Base-by-base conservation (phyloP, 1,284 basidiomycete genomes). In the Papiliotrema laurentii region DNA sequence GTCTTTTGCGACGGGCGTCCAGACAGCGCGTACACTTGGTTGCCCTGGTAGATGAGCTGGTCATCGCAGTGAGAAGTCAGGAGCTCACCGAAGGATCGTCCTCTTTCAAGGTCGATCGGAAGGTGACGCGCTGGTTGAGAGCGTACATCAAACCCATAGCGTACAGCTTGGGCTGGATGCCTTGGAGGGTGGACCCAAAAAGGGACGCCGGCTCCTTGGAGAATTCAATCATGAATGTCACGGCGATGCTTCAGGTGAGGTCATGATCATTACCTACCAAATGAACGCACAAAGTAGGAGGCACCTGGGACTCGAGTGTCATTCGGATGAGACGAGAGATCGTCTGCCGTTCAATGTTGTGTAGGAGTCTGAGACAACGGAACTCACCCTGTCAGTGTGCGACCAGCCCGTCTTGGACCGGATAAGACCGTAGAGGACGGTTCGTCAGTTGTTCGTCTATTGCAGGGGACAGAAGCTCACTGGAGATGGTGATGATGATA, bases 81-180 rank as follows among this genome's bases (percentile, higher is more conserved):
- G n/a, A 2, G 41, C 51, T 45, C 40, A 56, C 48, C 3, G 31
- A 26, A 21, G n/a, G 27, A 7, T 14, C 27, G 16, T 51, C 46
- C 28, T 34, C 27, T n/a, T 49, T 39, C 2, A 16, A 45, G 18
- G 28, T 19, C 19, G 3, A 24, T 13, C 42, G 42, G 31, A 59
- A 53, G 25, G 24, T 25, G 46, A 56, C 31, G n/a, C 63, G 51
- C 28, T 52, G 42, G 47, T 62, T 64, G 31, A 64, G 51, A 13
- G 60, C 50, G 51, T 61, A 62, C 49, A 62, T 54, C 31, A 64
- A 43, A 33, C 57, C 59, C 16, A 59, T 47, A 39, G 46, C 50
- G 54, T 63, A 60, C 42, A 64, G 45, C 49, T 64, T 63, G 45
- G 50, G 45, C 47, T 60, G 58, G 33, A 60, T 56, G 40, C 49